Evolutionary conservation across 345 rosid genomes (phyloP), one percentile per base, ranked within the genome.

Genomic region (Hibiscus tridactylites): DNA sequence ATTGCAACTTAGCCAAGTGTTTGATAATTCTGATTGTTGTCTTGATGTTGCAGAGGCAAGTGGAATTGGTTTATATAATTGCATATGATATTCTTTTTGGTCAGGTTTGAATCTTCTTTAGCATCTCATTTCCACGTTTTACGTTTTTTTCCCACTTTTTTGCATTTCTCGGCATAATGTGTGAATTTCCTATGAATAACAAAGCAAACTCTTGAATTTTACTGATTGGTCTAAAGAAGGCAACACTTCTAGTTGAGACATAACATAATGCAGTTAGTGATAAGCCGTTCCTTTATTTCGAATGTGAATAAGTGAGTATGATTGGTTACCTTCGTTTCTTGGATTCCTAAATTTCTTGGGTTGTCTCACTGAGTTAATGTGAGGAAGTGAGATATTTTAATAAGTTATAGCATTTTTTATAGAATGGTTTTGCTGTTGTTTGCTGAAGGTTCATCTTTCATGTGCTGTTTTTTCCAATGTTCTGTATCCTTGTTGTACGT

Each of bases 11-110:
- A 39, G 21, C 24, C 0, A 65, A 65, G 1, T 42, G 57, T 66
- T 24, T 62, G 29, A 47, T 49, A 60, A 37, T n/a, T 15, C 3
- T 63, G 33, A 26, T 54, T 56, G n/a, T 57, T 71, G 2, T 52
- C 65, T 62, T 77, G 68, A 37, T 76, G 15, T 39, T 82, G 85
- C 88, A 94, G 97, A 87, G 83, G 72, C 90, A 88, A 83, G 84
- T 83, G 79, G 89, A 86, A 60, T 84, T 91, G 88, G 64, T 90
- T 16, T 94, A 81, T 78, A 75, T 91, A 61, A 73, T 87, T 16
- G 81, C 90, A 10, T 91, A 90, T 52, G 96, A 88, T 74, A 80
- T 94, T 37, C 88, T 94, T 15, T 90, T 94, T 71, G 92, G 98
- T 26, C 81, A 83, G 92, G 98, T 64, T 47, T 16, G 16, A 17